Evolutionary conservation across 192 early-diverging fungal genomes (phyloP).

Genomic region (Umbelopsis sp.): DNA sequence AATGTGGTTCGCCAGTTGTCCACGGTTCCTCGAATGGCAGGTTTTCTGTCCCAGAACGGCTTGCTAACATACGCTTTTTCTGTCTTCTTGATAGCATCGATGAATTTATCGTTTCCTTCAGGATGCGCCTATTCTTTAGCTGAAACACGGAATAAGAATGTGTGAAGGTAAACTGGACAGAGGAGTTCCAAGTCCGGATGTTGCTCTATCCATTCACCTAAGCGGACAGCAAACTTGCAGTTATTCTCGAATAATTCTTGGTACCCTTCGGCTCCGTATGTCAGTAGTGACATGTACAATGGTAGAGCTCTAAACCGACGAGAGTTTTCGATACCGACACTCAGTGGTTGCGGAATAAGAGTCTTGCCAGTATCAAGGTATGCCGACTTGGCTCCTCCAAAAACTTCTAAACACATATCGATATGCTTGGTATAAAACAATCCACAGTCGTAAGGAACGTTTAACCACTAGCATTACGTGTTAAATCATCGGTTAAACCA

Average conservation of each 20-base stretch:
- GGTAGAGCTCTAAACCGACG: conserved; percentile 60
- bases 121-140: conserved; percentile 5
- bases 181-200: not conserved
- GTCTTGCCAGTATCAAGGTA: conserved; percentile 28
- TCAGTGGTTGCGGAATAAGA: conserved; percentile 43
- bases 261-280: conserved; percentile 56
- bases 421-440: conserved; percentile 44
- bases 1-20: conserved; percentile 49
- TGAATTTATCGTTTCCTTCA: conserved; percentile 33
- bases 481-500: not conserved
- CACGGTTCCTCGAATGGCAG: conserved; percentile 50
- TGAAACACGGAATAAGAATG: conserved; percentile 25
- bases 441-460: conserved; percentile 66
- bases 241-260: conserved; percentile 48
- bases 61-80: conserved; percentile 49
- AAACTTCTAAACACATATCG: conserved; percentile 27
- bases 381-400: conserved; percentile 41
- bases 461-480: conserved; percentile 45
- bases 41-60: conserved; percentile 44
- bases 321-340: conserved; percentile 60
- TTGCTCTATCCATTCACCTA: conserved; percentile 51
- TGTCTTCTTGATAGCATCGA: conserved; percentile 44
- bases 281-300: conserved; percentile 51
- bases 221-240: conserved; percentile 42
- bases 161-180: not conserved